phyloP scores from a whole-genome alignment of 139 green algal species.

The Diplosphaera chodatii region DNA sequence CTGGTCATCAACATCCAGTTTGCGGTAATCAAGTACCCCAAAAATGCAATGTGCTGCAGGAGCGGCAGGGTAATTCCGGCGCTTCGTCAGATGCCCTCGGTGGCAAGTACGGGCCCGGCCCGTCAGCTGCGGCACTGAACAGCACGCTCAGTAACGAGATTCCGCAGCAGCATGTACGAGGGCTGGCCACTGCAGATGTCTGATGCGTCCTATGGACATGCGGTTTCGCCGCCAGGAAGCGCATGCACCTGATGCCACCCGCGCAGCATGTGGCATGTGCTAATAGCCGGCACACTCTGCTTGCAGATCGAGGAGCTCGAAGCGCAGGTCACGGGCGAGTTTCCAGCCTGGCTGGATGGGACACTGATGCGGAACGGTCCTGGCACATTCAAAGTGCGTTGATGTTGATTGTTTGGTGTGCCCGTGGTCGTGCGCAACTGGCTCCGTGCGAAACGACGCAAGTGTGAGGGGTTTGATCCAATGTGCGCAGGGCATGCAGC shows the following conservation, averaged over 20 bases:
- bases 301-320: slow-evolving; percentile 17
- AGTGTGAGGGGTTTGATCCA: background rate
- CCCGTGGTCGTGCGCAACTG: too few relatives aligned
- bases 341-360: slow-evolving; percentile 50
- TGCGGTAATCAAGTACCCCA: too few relatives aligned
- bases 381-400: slow-evolving; percentile 33
- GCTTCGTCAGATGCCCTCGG: background rate
- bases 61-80: background rate
- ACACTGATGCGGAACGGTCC: slow-evolving; percentile 53
- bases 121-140: background rate
- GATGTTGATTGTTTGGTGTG: too few relatives aligned
- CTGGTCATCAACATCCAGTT: too few relatives aligned
- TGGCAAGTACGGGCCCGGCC: background rate
- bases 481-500: slow-evolving; percentile 25
- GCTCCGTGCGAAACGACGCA: too few relatives aligned
- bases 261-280: too few relatives aligned
- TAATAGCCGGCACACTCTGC: too few relatives aligned
- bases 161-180: background rate
- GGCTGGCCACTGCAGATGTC: too few relatives aligned
- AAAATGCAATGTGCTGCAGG: too few relatives aligned
- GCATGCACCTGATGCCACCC: too few relatives aligned
- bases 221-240: too few relatives aligned
- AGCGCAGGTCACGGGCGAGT: slow-evolving; percentile 18
- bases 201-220: too few relatives aligned
- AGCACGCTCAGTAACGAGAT: background rate